These are phyloP conservation scores for Saccharomyces hybrid DNA, from an alignment of 1,139 yeast genomes.

Conservation along the genomic window DNA sequence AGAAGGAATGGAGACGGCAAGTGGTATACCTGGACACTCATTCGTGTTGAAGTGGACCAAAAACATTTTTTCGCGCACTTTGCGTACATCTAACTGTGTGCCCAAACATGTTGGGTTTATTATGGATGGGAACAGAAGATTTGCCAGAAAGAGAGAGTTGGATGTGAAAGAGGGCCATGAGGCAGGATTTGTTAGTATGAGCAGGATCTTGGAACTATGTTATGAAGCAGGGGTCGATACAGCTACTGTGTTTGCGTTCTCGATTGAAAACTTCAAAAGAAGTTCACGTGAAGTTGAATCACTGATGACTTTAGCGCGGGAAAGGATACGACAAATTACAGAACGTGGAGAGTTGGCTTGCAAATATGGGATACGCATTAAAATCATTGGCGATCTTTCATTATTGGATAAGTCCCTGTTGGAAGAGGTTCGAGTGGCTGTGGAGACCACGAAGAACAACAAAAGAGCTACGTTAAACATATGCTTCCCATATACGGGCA, in stretches of 20 bases:
- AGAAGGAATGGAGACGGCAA: slow-evolving; percentile 11
- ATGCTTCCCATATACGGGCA: slow-evolving; percentile 91
- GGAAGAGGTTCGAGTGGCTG: slow-evolving; percentile 53
- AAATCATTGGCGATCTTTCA: slow-evolving; percentile 63
- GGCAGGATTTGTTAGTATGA: slow-evolving; percentile 85
- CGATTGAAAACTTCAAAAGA: slow-evolving; percentile 89
- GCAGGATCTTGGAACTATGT: slow-evolving; percentile 66
- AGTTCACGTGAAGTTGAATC: slow-evolving; percentile 74
- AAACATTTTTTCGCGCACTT: slow-evolving; percentile 45
- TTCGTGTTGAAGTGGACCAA: slow-evolving; percentile 47
- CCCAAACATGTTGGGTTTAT: slow-evolving; percentile 90
- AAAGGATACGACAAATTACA: slow-evolving; percentile 63
- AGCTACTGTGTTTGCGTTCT: slow-evolving; percentile 90
- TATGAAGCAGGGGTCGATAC: slow-evolving; percentile 78
- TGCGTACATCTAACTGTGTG: slow-evolving; percentile 64
- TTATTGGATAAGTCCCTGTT: slow-evolving; percentile 67
- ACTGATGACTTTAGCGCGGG: slow-evolving; percentile 79
- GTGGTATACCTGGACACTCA: slow-evolving; percentile 37
- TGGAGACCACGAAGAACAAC: slow-evolving; percentile 59
- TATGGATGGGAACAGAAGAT: slow-evolving; percentile 96
- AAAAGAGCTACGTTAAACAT: slow-evolving; percentile 71
- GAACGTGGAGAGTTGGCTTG: slow-evolving; percentile 77
- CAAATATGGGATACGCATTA: slow-evolving; percentile 65
- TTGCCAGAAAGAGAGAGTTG: slow-evolving; percentile 62
- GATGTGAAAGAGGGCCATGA: slow-evolving; percentile 87